Conservation (phyloP, 2,329 filamentous ascomycete genomes). For the Trichoderma hamatum region DNA sequence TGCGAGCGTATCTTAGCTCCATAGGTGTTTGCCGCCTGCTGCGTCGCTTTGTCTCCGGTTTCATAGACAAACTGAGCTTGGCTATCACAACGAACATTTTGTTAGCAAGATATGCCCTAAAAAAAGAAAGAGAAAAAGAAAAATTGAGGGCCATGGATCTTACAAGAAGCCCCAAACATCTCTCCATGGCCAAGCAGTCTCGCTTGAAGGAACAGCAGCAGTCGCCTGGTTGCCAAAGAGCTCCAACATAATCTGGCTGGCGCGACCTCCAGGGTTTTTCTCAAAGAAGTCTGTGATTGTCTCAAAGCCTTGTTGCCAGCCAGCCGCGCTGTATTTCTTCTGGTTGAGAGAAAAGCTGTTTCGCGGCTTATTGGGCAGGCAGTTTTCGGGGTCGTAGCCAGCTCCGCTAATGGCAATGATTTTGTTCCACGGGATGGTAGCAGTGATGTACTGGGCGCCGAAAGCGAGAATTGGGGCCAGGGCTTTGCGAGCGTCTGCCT, state of each 20-base stretch:
- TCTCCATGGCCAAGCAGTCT: conserved; percentile 10
- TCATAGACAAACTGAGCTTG: conserved; percentile 5
- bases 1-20: conserved; percentile 1
- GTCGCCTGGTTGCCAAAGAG: conserved; percentile 8
- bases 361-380: neutral
- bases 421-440: conserved; percentile 4
- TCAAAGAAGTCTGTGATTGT: neutral
- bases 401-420: neutral
- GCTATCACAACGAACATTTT: neutral
- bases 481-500: conserved; percentile 8
- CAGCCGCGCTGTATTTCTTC: conserved; percentile 6
- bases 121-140: neutral
- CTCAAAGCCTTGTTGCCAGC: conserved; percentile 8
- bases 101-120: neutral
- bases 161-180: conserved; percentile 17
- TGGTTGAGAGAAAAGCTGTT: conserved; percentile 14
- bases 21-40: neutral
- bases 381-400: neutral
- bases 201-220: neutral
- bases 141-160: neutral
- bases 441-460: neutral
- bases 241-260: neutral
- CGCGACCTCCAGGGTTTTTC: neutral
- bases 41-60: neutral
- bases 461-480: conserved; percentile 3